Conservation (phyloP, 2,329 filamentous ascomycete genomes). For the Ascochyta rabiei region DNA sequence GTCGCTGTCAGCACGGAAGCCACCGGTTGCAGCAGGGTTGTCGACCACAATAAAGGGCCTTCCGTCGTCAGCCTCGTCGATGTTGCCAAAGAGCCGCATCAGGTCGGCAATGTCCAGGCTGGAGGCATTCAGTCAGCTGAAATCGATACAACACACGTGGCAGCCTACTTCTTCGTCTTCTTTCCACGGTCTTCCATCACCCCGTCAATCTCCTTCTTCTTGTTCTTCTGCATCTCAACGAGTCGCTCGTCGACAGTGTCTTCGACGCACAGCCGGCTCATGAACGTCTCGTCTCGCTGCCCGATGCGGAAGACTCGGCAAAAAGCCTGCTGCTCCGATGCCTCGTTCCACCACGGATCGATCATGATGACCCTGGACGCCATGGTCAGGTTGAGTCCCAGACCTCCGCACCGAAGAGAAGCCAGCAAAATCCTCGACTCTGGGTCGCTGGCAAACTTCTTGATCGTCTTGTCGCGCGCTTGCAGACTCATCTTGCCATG, state of each 20-base stretch:
- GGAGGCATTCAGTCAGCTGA: conserved; percentile 9
- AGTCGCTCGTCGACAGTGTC: conserved; percentile 66
- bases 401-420: conserved; percentile 63
- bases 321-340: conserved; percentile 67
- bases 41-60: conserved; percentile 51
- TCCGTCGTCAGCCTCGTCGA: conserved; percentile 48
- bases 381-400: conserved; percentile 65
- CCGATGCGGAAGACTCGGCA: conserved; percentile 69
- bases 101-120: conserved; percentile 49
- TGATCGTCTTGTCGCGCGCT: conserved; percentile 55
- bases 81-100: conserved; percentile 54
- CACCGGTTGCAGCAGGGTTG: conserved; percentile 34
- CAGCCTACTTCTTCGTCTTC: conserved; percentile 34
- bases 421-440: conserved; percentile 59
- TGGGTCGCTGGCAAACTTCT: conserved; percentile 52
- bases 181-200: conserved; percentile 52
- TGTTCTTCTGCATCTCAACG: conserved; percentile 60
- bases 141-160: neutral
- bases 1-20: conserved; percentile 39
- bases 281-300: conserved; percentile 64
- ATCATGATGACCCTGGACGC: conserved; percentile 58
- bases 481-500: conserved; percentile 56
- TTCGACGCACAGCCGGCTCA: conserved; percentile 63
- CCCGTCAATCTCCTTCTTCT: conserved; percentile 54
- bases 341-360: conserved; percentile 65